Conservation (phyloP, 2,329 filamentous ascomycete genomes). For the Rutstroemia sydowiana region DNA sequence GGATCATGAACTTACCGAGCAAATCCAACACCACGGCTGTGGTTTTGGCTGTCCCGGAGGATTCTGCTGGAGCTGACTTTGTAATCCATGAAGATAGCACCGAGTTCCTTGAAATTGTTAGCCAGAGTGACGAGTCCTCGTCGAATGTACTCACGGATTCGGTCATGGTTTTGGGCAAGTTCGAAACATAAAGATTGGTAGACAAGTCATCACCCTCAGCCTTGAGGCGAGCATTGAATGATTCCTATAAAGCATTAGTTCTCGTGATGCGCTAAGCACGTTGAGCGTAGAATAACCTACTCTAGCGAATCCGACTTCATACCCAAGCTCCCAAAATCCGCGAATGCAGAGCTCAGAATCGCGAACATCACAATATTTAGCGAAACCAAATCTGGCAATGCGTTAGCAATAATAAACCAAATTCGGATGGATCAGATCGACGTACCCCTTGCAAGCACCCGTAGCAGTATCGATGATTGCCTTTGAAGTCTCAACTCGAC, state of each 20-base stretch:
- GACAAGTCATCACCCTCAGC: constrained; percentile 83
- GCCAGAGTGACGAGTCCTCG: constrained; percentile 17
- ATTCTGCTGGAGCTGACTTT: constrained; percentile 92
- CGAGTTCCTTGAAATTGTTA: constrained; percentile 53
- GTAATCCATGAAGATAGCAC: constrained; percentile 70
- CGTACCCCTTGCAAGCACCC: constrained; percentile 89
- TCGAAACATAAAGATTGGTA: constrained; percentile 97
- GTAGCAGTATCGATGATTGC: constrained; percentile 95
- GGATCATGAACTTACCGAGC: constrained; percentile 59
- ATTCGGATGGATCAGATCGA: constrained; percentile 24
- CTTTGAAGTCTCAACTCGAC: constrained; percentile 92
- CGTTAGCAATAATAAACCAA: constrained; percentile 1
- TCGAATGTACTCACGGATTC: constrained; percentile 62
- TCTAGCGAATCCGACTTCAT: constrained; percentile 94
- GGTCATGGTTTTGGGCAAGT: constrained; percentile 84
- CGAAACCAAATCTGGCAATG: constrained; percentile 77
- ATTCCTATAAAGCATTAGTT: constrained; percentile 60
- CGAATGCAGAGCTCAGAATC: constrained; percentile 95
- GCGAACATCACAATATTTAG: constrained; percentile 82
- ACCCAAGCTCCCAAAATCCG: constrained; percentile 87
- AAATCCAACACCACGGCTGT: constrained; percentile 95
- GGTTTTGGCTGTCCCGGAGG: constrained; percentile 81
- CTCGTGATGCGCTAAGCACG: constrained; percentile 12
- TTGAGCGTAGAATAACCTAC: constrained; percentile 41
- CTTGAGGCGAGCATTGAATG: constrained; percentile 96